These are phyloP conservation scores for Rhynchosporium agropyri DNA, from an alignment of 2,329 filamentous ascomycete genomes.

Conservation along the genomic window DNA sequence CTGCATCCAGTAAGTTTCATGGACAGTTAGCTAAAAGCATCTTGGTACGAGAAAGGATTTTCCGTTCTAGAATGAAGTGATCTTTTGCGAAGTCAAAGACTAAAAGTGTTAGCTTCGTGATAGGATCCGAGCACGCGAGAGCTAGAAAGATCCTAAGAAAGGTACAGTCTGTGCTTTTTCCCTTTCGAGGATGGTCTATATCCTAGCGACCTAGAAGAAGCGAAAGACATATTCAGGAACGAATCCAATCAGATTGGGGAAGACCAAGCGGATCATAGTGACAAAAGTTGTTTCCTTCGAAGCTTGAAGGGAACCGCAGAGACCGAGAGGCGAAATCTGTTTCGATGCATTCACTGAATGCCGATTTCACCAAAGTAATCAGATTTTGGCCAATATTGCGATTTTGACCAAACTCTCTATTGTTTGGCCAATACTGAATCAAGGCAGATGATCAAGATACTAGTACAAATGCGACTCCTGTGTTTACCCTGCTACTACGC, in stretches of 20 bases:
- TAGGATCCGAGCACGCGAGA: conserved; percentile 4
- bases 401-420: too few relatives aligned
- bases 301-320: background rate
- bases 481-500: too few relatives aligned
- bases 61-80: too few relatives aligned
- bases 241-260: background rate
- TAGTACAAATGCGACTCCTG: background rate
- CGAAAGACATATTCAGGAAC: background rate
- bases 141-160: background rate
- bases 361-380: too few relatives aligned
- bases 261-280: conserved; percentile 1
- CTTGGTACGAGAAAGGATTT: too few relatives aligned
- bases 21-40: too few relatives aligned
- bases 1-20: too few relatives aligned
- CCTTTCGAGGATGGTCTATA: conserved; percentile 1
- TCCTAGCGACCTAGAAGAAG: background rate
- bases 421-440: too few relatives aligned
- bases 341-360: too few relatives aligned
- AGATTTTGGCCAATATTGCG: too few relatives aligned
- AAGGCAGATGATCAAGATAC: background rate
- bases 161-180: background rate
- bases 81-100: background rate
- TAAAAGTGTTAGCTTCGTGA: background rate
- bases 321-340: background rate
- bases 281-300: background rate